phyloP scores from a whole-genome alignment of 768 basidiomycete species.

The Suillus bovinus region DNA sequence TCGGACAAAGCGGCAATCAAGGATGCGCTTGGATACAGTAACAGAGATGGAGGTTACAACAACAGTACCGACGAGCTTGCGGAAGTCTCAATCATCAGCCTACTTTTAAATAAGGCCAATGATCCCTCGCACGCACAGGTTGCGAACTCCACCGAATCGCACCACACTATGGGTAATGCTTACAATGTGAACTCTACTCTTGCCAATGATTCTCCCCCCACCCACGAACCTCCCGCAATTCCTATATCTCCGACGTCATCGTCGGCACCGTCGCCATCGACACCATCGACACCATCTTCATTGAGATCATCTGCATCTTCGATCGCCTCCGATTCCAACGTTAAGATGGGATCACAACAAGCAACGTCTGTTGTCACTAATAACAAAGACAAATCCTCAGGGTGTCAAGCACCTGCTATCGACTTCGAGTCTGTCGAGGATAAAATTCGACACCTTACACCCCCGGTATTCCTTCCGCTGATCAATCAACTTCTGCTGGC shows the following conservation, averaged over 20 bases:
- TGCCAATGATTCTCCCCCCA: neutral
- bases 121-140: neutral
- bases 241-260: neutral
- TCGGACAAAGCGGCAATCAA: slow-evolving; percentile 4
- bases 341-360: slow-evolving; percentile 7
- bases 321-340: neutral
- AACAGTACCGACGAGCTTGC: neutral
- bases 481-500: slow-evolving; percentile 24
- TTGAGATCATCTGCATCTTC: neutral
- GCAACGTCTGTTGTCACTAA: neutral
- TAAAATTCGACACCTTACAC: slow-evolving; percentile 15
- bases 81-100: neutral
- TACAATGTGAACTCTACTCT: neutral
- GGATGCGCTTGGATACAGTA: slow-evolving; percentile 12
- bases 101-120: no score
- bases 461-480: slow-evolving; percentile 33
- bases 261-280: neutral
- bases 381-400: slow-evolving; percentile 10
- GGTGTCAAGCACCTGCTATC: slow-evolving; percentile 5
- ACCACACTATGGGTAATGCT: neutral
- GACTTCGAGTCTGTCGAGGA: slow-evolving; percentile 10
- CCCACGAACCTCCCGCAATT: neutral
- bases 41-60: neutral
- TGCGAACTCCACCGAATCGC: neutral
- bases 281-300: neutral